Evolutionary conservation across 257 asterid genomes (phyloP).

Genomic region (Nyctanthes arbortristis): DNA sequence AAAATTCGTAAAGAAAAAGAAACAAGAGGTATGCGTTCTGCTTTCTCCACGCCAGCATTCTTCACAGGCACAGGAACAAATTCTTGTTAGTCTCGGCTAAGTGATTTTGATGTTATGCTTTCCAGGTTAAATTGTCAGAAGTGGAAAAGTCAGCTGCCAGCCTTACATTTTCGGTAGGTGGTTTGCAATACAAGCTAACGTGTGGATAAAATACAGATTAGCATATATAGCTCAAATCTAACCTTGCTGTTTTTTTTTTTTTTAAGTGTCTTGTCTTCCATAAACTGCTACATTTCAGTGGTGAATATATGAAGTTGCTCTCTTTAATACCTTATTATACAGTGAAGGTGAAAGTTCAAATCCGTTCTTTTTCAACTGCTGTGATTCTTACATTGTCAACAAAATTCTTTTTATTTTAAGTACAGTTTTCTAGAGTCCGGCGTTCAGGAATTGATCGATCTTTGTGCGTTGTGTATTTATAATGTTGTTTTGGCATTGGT

Average conservation of each 20-base stretch:
- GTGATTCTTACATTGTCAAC: not conserved
- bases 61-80: not conserved
- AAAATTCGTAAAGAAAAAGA: slow-evolving; percentile 21
- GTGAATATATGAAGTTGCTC: not conserved
- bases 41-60: no score
- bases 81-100: not conserved
- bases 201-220: not conserved
- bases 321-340: not conserved
- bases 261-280: not conserved
- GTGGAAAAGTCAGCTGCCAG: not conserved
- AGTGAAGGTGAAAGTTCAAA: not conserved
- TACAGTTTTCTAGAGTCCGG: not conserved
- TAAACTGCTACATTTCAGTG: not conserved
- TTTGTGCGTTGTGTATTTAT: no score
- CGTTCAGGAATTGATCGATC: not conserved
- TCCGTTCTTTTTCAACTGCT: not conserved
- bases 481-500: no score
- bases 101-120: not conserved
- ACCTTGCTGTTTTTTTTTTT: not conserved
- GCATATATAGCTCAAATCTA: not conserved
- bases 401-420: not conserved
- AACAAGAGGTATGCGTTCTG: not conserved
- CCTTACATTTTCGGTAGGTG: not conserved
- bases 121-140: not conserved
- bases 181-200: not conserved